These are phyloP conservation scores for Elaeis guineensis DNA, from an alignment of 176 grass and related monocot species.

Conservation along the genomic window DNA sequence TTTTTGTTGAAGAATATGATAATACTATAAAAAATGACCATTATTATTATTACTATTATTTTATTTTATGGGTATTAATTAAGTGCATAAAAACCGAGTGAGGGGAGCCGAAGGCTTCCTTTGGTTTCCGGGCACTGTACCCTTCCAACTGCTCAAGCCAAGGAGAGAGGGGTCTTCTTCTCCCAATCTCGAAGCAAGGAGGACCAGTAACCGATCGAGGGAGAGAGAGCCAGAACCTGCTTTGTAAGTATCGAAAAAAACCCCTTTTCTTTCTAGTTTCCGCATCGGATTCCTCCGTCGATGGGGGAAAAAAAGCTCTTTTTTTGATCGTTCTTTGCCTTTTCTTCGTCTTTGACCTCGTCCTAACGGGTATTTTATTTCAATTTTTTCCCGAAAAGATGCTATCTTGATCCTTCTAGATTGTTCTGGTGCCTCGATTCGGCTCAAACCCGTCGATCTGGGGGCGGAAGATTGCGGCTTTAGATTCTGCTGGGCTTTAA, in stretches of 20 bases:
- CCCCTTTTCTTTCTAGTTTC: background rate
- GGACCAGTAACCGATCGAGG: slow-evolving; percentile 1
- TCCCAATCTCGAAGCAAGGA: background rate
- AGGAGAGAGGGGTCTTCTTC: background rate
- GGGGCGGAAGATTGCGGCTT: background rate
- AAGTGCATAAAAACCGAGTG: too few species aligned
- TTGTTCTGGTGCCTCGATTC: background rate
- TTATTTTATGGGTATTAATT: too few species aligned
- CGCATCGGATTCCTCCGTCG: background rate
- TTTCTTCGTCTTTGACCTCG: slow-evolving; percentile 7
- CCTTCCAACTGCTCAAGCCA: too few species aligned
- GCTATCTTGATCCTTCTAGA: background rate
- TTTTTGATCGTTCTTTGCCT: background rate
- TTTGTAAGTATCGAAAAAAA: background rate
- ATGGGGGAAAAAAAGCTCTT: background rate
- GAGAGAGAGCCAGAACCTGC: background rate
- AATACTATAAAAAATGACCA: too few species aligned
- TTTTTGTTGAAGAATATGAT: too few species aligned
- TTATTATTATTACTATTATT: too few species aligned
- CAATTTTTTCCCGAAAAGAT: background rate
- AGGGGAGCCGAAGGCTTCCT: too few species aligned
- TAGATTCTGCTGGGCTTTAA: background rate
- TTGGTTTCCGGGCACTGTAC: too few species aligned
- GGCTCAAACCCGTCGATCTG: background rate
- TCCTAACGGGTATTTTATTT: background rate